phyloP scores from a whole-genome alignment of 2,329 filamentous ascomycete genomes.

The Colletotrichum spinosum region DNA sequence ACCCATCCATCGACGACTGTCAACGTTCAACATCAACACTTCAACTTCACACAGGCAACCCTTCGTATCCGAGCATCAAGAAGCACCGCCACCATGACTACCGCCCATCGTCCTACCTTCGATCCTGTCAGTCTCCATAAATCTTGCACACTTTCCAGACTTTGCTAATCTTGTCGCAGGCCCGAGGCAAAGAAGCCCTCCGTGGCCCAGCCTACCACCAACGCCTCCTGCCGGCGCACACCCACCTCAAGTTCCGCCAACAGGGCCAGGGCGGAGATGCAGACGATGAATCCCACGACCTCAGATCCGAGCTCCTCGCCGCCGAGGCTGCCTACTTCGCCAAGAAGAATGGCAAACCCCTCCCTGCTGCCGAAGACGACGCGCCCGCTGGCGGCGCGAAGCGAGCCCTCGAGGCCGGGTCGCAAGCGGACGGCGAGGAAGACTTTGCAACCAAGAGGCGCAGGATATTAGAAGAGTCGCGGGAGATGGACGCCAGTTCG shows the following conservation, averaged over 20 bases:
- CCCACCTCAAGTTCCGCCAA: slow-evolving; percentile 87
- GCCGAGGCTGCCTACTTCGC: slow-evolving; percentile 90
- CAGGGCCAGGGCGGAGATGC: slow-evolving; percentile 89
- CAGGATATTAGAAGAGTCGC: slow-evolving; percentile 87
- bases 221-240: slow-evolving; percentile 92
- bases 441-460: slow-evolving; percentile 85
- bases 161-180: slow-evolving; percentile 61
- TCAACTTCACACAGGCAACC: background rate
- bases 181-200: slow-evolving; percentile 92
- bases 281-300: slow-evolving; percentile 77
- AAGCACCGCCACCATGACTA: slow-evolving; percentile 64
- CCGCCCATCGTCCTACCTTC: slow-evolving; percentile 88
- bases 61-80: background rate
- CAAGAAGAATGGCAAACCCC: slow-evolving; percentile 78
- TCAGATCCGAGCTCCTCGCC: slow-evolving; percentile 88
- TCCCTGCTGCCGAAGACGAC: slow-evolving; percentile 53
- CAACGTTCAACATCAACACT: slow-evolving; percentile 10
- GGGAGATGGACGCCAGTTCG: slow-evolving; percentile 85
- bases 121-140: slow-evolving; percentile 75
- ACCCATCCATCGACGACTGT: slow-evolving; percentile 9
- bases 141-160: background rate
- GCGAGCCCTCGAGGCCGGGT: slow-evolving; percentile 69
- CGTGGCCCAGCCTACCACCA: slow-evolving; percentile 96
- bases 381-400: slow-evolving; percentile 62
- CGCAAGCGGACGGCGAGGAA: slow-evolving; percentile 62